phyloP scores from a whole-genome alignment of 306 rosid species.

The Acacia acuminata region DNA sequence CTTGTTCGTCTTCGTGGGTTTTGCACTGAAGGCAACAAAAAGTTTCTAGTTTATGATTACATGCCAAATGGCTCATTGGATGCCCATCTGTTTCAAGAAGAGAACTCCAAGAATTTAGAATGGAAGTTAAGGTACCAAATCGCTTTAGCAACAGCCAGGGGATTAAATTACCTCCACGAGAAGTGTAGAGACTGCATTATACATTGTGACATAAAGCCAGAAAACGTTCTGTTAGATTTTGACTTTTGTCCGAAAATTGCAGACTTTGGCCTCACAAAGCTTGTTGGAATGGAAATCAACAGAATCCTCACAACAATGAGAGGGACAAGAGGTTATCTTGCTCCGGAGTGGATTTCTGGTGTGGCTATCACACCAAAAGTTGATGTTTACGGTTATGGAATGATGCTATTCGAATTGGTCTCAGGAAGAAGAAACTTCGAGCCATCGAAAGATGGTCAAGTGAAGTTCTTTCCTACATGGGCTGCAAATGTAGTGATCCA shows the following conservation, averaged over 20 bases:
- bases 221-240: not conserved
- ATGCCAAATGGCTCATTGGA: not conserved
- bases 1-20: not conserved
- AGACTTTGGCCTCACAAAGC: not conserved
- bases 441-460: not conserved
- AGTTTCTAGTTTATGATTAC: not conserved
- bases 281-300: not conserved
- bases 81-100: not conserved
- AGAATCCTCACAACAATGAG: not conserved
- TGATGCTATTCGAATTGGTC: not conserved
- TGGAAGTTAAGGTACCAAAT: not conserved
- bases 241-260: not conserved
- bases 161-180: not conserved
- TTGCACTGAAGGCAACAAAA: not conserved
- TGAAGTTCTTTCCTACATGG: not conserved
- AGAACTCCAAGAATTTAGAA: not conserved
- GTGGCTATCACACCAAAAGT: not conserved
- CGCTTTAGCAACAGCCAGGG: not conserved
- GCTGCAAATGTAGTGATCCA: not conserved
- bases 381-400: not conserved
- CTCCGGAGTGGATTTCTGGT: not conserved
- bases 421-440: not conserved
- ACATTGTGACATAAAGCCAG: not conserved
- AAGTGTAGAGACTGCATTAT: not conserved
- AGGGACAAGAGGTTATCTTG: not conserved